Base-by-base conservation (phyloP, 208 protist species). In the Angomonas ambiguus region DNA sequence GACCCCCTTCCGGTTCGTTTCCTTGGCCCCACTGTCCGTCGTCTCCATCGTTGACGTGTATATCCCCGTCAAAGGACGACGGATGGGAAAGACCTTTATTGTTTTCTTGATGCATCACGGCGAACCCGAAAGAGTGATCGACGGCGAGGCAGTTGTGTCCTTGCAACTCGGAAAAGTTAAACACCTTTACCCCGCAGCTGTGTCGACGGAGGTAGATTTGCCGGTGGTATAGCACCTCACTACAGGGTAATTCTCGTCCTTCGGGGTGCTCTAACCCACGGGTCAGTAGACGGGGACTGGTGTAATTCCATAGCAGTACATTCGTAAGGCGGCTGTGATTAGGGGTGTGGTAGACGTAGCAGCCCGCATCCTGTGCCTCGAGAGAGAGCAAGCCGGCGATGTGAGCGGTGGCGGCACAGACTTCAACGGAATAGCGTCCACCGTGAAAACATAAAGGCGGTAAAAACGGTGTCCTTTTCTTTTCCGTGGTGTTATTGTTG, bases 301-400 rank as follows among this genome's bases (percentile, higher is more conserved):
- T n/a, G n/a, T n/a, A n/a, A n/a, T n/a, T n/a, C n/a, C n/a, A n/a
- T n/a, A n/a, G n/a, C n/a, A n/a, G n/a, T n/a, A n/a, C n/a, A n/a
- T n/a, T n/a, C n/a, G n/a, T n/a, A n/a, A n/a, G n/a, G n/a, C n/a
- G n/a, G n/a, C n/a, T n/a, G n/a, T n/a, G n/a, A n/a, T n/a, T n/a
- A n/a, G n/a, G n/a, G 49, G 77, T 56, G 33, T 87, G 79, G 65
- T 87, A 89, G 6, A 73, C 79, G 71, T 88, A 93, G 30, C 90
- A 65, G 51, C 77, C 74, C 34, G 83, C 80, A 33, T 87, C 77
- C 35, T 71, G 51, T 20, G 79, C 71, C 51, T 88, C 70, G 16
- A 81, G 55, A 13, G 88, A 34, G 18, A 80, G 71, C 22, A 88
- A 38, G 3, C 79, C 76, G n/a, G 30, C 73, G 0, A 74, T 82